A percentile compares a stretch with the other conserved stretches of the same genome.
Conservation (phyloP, 2,329 filamentous ascomycete genomes). For the Knoxdaviesia capensis region DNA sequence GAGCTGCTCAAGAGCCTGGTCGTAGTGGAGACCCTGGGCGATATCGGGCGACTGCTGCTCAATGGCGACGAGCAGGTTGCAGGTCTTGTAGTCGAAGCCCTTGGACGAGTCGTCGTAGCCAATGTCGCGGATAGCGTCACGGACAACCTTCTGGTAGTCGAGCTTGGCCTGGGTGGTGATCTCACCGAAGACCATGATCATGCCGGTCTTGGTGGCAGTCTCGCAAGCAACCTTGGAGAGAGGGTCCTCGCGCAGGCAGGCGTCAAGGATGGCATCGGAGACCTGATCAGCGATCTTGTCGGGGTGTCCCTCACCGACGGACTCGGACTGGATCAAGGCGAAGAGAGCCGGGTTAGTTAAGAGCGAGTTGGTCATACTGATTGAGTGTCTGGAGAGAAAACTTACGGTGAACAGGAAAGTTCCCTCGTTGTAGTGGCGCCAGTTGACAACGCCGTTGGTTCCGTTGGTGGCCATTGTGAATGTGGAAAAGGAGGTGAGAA, state of each 20-base stretch:
- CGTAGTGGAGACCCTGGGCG: slow-evolving; percentile 95
- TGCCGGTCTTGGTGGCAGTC: slow-evolving; percentile 97
- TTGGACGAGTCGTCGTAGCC: slow-evolving; percentile 94
- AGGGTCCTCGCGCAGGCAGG: slow-evolving; percentile 83
- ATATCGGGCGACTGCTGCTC: slow-evolving; percentile 99
- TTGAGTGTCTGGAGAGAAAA: background rate
- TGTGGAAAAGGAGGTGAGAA: slow-evolving; percentile 6
- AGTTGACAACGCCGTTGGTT: slow-evolving; percentile 17
- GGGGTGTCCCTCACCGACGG: slow-evolving; percentile 76
- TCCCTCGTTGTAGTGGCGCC: slow-evolving; percentile 36
- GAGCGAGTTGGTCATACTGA: background rate
- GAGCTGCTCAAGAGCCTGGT: slow-evolving; percentile 90
- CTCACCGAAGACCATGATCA: slow-evolving; percentile 98
- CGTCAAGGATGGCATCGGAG: slow-evolving; percentile 95
- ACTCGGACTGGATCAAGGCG: slow-evolving; percentile 44
- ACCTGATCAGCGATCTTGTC: slow-evolving; percentile 98
- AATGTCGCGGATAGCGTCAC: slow-evolving; percentile 90
- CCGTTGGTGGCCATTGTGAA: slow-evolving; percentile 39
- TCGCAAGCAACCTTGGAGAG: slow-evolving; percentile 98
- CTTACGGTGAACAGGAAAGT: slow-evolving; percentile 70
- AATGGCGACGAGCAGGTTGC: slow-evolving; percentile 94
- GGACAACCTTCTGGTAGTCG: slow-evolving; percentile 97
- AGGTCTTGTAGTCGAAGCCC: slow-evolving; percentile 99
- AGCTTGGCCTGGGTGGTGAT: slow-evolving; percentile 91
- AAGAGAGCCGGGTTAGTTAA: slow-evolving; percentile 7